Conservation (phyloP, 2,329 filamentous ascomycete species). For the Calonectria montana region DNA sequence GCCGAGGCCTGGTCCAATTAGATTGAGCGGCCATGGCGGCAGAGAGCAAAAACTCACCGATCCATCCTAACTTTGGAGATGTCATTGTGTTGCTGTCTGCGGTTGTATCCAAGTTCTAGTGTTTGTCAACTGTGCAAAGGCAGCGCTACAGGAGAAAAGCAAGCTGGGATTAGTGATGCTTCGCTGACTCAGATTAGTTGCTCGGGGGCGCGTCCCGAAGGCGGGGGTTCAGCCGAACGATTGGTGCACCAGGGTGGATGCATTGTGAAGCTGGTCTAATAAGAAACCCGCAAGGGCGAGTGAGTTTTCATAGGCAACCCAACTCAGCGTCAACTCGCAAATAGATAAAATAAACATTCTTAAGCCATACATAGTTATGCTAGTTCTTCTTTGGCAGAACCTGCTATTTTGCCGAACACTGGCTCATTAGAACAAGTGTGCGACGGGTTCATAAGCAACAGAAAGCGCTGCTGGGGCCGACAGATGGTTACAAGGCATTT, state of each 20-base stretch:
- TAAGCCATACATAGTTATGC: no score
- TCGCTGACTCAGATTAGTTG: neutral
- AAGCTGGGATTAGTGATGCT: neutral
- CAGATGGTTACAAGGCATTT: neutral
- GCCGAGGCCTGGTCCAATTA: constrained; percentile 53
- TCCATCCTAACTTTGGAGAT: constrained; percentile 25
- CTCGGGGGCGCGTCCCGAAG: neutral
- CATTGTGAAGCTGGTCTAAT: neutral
- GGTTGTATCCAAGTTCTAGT: neutral
- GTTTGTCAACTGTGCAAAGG: neutral
- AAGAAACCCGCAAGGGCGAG: neutral
- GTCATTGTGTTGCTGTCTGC: neutral
- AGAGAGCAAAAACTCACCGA: neutral
- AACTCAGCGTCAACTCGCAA: no score
- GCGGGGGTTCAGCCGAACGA: neutral
- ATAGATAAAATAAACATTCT: no score
- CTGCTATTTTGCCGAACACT: neutral
- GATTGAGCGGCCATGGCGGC: neutral
- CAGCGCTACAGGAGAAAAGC: neutral
- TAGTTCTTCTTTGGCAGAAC: no score
- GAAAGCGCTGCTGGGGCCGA: neutral
- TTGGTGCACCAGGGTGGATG: neutral
- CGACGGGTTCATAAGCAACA: neutral
- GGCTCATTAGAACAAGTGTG: neutral
- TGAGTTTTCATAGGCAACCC: neutral